A percentile compares a stretch with the other conserved stretches of the same genome.
Evolutionary conservation across 2,329 filamentous ascomycete genomes (phyloP).

Genomic region (Penicillium sp.): DNA sequence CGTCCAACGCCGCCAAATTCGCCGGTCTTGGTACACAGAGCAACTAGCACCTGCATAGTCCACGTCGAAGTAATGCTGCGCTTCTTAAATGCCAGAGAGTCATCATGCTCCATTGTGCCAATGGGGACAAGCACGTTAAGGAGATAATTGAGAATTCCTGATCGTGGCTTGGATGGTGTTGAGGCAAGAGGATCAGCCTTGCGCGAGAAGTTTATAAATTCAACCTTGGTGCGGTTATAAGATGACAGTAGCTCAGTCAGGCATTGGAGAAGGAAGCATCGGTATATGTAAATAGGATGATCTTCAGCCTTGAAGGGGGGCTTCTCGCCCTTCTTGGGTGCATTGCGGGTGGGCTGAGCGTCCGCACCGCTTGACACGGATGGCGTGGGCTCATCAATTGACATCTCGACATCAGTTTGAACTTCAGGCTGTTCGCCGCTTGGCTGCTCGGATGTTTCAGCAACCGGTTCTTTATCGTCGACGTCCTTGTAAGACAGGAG

Average conservation of each 20-base stretch:
- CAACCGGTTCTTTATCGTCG: conserved; percentile 69
- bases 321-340: conserved; percentile 65
- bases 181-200: conserved; percentile 78
- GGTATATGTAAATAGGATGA: conserved; percentile 93
- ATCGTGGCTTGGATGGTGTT: conserved; percentile 90
- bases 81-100: conserved; percentile 78
- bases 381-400: conserved; percentile 38
- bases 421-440: conserved; percentile 33
- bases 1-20: conserved; percentile 64
- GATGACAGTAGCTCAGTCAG: conserved; percentile 84
- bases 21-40: conserved; percentile 81
- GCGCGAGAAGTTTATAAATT: conserved; percentile 98
- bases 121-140: conserved; percentile 72
- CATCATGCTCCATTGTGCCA: conserved; percentile 65
- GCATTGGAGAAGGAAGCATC: conserved; percentile 91
- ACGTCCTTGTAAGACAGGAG: conserved; percentile 88
- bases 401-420: conserved; percentile 52
- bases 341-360: conserved; percentile 31
- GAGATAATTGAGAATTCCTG: conserved; percentile 89
- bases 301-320: conserved; percentile 82
- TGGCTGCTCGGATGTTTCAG: conserved; percentile 29
- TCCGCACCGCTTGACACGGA: conserved; percentile 33
- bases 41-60: conserved; percentile 81
- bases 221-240: conserved; percentile 92
- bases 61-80: conserved; percentile 78